Evolutionary conservation across 371 early-diverging fungal species (phyloP), one percentile per base, ranked within the genome.

Genomic region (Apophysomyces ossiformis): DNA sequence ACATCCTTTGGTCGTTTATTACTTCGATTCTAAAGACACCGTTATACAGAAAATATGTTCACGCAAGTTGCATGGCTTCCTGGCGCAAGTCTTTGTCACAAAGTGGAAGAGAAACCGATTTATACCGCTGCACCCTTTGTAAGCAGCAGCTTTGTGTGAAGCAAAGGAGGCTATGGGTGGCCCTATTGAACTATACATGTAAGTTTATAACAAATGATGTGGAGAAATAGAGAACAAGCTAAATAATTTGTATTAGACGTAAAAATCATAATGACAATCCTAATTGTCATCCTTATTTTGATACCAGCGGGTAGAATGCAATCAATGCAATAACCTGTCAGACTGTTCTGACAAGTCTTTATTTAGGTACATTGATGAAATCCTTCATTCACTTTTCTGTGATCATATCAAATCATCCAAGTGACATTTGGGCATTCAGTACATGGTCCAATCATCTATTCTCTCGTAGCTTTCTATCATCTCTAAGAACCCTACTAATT

Each of bases 51-150:
- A 87, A 87, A 70, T 87, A 82, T 60, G 85, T 87, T 18, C 87
- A 87, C 67, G 72, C 81, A n/a, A 74, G 73, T 45, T 87, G 87
- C 41, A 75, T 87, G 38, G 82, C 74, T 13, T 82, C 80, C 12
- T 87, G 87, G 87, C 78, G 82, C 37, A 69, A 67, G 43, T 64
- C 76, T 61, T 45, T 77, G 5, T 54, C 75, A 36, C 60, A 66
- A 12, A 67, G 61, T 32, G 77, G 76, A 12, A 63, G 80, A 60
- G 67, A 72, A 7, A 66, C 47, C 4, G 80, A 83, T 41, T 57
- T 75, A 2, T 73, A 77, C 59, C 67, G 70, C 12, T 80, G 83
- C 44, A 76, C 77, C 16, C 63, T 83, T 8, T 83, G 77, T 41
- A 71, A 74, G 56, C 69, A 72, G 13, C 37, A 60, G 32, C 57